These are phyloP conservation scores for Vaccinium corymbosum DNA, from an alignment of 148 eudicot genomes.

Conservation along the genomic window DNA sequence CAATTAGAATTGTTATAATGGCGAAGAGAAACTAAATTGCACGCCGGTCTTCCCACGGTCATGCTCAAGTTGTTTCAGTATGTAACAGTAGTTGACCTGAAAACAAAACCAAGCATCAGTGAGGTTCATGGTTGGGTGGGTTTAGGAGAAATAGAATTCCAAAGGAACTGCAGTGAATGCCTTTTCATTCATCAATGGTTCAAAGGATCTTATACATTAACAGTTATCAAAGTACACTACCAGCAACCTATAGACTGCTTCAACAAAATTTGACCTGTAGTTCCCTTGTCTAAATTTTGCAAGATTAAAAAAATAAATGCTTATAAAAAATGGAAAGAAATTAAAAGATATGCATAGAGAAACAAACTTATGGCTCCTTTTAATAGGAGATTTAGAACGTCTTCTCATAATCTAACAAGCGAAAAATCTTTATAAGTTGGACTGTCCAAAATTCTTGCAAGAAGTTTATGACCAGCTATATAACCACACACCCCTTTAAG, in stretches of 20 bases:
- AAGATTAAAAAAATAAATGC: not conserved
- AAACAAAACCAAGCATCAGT: slow-evolving; percentile 12
- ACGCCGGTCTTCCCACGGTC: slow-evolving; percentile 86
- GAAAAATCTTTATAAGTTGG: not conserved
- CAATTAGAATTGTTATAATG: slow-evolving; percentile 27
- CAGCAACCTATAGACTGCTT: not conserved
- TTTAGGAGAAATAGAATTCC: not conserved
- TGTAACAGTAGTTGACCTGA: slow-evolving; percentile 87
- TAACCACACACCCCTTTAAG: not conserved
- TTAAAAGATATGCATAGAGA: not conserved
- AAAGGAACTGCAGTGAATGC: not conserved
- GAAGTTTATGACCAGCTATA: not conserved
- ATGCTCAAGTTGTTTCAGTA: slow-evolving; percentile 61
- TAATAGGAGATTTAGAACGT: not conserved
- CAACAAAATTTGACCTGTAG: not conserved
- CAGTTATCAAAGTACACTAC: not conserved
- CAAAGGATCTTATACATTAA: not conserved
- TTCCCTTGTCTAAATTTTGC: not conserved
- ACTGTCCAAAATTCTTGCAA: not conserved
- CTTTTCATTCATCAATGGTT: not conserved
- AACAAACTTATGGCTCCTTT: not conserved
- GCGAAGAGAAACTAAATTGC: slow-evolving; percentile 84
- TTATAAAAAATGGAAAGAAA: not conserved
- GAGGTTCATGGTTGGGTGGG: not conserved
- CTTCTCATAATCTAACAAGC: not conserved